phyloP scores from a whole-genome alignment of 1,284 basidiomycete genomes.

The Ceratobasidium sp. region DNA sequence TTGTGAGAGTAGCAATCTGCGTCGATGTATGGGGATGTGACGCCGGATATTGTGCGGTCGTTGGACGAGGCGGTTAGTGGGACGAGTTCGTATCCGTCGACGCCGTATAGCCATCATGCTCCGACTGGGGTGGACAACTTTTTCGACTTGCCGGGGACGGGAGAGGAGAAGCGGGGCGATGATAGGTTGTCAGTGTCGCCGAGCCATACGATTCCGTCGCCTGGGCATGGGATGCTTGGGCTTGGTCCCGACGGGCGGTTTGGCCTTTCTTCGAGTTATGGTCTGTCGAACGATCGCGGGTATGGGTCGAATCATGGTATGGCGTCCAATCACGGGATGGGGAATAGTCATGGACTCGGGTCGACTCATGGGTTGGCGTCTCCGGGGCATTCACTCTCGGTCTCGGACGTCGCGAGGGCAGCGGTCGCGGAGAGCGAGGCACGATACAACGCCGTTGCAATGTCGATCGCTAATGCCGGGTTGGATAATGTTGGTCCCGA shows the following conservation, averaged over 20 bases:
- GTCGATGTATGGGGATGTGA: slow-evolving; percentile 35
- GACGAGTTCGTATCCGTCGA: slow-evolving; percentile 32
- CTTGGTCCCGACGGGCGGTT: not conserved
- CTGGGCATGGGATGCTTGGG: slow-evolving; percentile 11
- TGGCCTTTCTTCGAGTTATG: not conserved
- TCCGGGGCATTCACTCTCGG: slow-evolving; percentile 50
- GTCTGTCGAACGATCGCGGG: slow-evolving; percentile 17
- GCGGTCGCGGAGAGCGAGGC: slow-evolving; percentile 53
- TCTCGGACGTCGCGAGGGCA: slow-evolving; percentile 5
- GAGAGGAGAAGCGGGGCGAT: slow-evolving; percentile 5
- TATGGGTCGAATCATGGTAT: slow-evolving; percentile 11
- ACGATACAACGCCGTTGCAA: slow-evolving; percentile 56
- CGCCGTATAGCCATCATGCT: slow-evolving; percentile 39
- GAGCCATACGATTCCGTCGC: slow-evolving; percentile 29
- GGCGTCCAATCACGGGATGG: not conserved
- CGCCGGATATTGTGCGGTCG: slow-evolving; percentile 39
- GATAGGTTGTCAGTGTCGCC: slow-evolving; percentile 23
- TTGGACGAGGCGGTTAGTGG: slow-evolving; percentile 37
- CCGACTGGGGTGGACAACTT: slow-evolving; percentile 31
- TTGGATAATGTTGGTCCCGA: slow-evolving; percentile 37
- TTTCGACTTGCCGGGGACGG: slow-evolving; percentile 9
- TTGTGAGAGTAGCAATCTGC: slow-evolving; percentile 3
- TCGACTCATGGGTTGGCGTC: slow-evolving; percentile 1
- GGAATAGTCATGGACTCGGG: not conserved
- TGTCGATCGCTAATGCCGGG: slow-evolving; percentile 60